Percentiles rank a stretch among this genome's conserved stretches.
phyloP scores from a whole-genome alignment of 73 alveolate genomes.

The Uronychia setigera region DNA sequence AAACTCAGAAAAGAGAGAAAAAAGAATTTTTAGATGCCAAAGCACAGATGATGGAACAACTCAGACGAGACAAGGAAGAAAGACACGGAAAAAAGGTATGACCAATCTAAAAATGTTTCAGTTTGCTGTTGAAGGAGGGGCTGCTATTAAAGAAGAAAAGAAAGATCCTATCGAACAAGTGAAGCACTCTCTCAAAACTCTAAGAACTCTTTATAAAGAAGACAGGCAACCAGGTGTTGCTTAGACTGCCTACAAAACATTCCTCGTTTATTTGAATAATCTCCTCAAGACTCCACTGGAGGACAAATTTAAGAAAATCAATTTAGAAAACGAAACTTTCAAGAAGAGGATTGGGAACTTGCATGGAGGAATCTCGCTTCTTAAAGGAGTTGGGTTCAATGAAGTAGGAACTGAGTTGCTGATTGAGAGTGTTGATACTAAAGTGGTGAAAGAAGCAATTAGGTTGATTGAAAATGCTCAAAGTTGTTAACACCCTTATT shows the following conservation, averaged over 20 bases:
- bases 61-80: conserved; percentile 60
- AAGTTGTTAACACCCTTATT: too few relatives aligned
- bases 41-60: conserved; percentile 41
- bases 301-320: conserved; percentile 68
- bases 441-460: conserved; percentile 34
- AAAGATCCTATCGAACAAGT: conserved; percentile 55
- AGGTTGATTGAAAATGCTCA: conserved; percentile 33
- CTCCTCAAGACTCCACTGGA: conserved; percentile 62
- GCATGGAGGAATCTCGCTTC: conserved; percentile 64
- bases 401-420: conserved; percentile 49
- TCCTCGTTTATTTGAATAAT: conserved; percentile 42
- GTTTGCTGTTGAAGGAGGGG: conserved; percentile 30
- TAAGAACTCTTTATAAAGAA: conserved; percentile 68
- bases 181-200: conserved; percentile 59
- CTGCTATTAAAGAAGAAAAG: conserved; percentile 29
- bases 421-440: conserved; percentile 23
- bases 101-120: conserved; percentile 8
- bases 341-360: conserved; percentile 70
- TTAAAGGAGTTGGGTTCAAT: conserved; percentile 75
- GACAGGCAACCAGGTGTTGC: conserved; percentile 85
- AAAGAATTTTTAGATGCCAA: conserved; percentile 51
- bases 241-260: conserved; percentile 61
- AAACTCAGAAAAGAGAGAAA: conserved; percentile 58
- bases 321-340: conserved; percentile 65
- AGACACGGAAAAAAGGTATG: conserved; percentile 57